Conservation (phyloP, 306 rosid species). For the Cajanus cajan region DNA sequence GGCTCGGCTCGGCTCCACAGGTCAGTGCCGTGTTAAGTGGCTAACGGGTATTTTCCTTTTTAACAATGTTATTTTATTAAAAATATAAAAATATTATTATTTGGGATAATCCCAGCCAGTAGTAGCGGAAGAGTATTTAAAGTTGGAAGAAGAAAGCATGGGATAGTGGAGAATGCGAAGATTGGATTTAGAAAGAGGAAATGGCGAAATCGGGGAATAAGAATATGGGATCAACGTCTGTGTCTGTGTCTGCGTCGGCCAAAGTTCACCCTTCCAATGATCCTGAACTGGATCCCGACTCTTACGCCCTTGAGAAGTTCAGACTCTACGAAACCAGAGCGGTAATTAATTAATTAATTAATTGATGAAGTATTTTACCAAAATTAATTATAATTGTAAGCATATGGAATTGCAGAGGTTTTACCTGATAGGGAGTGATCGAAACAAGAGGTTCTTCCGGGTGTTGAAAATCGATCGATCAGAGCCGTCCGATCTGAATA, state of each 20-base stretch:
- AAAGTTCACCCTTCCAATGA: conserved; percentile 71
- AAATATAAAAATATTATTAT: too few relatives aligned
- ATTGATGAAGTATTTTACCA: too few relatives aligned
- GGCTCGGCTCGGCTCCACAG: too few relatives aligned
- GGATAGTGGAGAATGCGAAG: background rate
- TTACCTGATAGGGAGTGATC: conserved; percentile 84
- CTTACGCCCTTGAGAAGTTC: conserved; percentile 84
- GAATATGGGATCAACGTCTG: conserved; percentile 17
- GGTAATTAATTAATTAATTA: conserved; percentile 37
- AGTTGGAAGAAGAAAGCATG: background rate
- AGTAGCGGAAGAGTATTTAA: background rate
- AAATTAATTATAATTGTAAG: too few relatives aligned
- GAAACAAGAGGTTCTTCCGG: conserved; percentile 68
- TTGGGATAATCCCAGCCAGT: background rate
- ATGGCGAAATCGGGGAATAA: conserved; percentile 55
- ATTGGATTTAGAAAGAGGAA: background rate
- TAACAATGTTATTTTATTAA: too few relatives aligned
- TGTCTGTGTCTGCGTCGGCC: conserved; percentile 18
- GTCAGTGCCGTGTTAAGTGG: too few relatives aligned
- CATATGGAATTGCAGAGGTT: conserved; percentile 47
- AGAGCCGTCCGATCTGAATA: conserved; percentile 76
- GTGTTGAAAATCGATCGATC: conserved; percentile 95
- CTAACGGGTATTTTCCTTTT: too few relatives aligned
- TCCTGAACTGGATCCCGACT: conserved; percentile 60
- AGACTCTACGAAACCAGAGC: conserved; percentile 86